Conservation (phyloP, 2,329 filamentous ascomycete species). For the Cladophialophora chaetospira region DNA sequence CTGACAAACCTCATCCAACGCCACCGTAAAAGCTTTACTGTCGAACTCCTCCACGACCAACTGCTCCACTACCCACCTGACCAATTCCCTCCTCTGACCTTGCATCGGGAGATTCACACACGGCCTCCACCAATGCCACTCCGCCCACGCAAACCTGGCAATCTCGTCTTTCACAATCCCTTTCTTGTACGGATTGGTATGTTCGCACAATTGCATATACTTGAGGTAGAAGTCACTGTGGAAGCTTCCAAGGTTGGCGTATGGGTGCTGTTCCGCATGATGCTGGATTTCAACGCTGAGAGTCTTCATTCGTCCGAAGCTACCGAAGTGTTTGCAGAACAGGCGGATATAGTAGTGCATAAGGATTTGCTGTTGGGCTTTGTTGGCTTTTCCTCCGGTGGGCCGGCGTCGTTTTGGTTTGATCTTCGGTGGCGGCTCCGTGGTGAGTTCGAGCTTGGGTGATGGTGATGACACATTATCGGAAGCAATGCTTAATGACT, state of each 20-base stretch:
- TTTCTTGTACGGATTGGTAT: neutral
- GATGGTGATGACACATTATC: too few relatives aligned
- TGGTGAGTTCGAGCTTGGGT: too few relatives aligned
- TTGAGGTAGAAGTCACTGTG: neutral
- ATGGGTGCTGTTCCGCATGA: neutral
- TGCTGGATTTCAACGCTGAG: neutral
- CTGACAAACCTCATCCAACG: neutral
- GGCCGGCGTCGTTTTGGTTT: neutral
- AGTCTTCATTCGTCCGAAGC: neutral
- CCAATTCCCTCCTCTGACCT: neutral
- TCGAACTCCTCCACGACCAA: neutral
- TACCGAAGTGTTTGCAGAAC: neutral
- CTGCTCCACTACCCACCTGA: neutral
- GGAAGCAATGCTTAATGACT: too few relatives aligned
- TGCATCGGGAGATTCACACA: neutral
- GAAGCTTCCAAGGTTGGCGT: neutral
- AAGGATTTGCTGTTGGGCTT: neutral
- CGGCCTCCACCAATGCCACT: neutral
- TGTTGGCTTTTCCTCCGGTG: neutral
- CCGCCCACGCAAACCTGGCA: neutral
- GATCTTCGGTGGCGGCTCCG: neutral
- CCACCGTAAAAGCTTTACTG: neutral
- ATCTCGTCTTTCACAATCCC: neutral
- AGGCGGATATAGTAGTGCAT: neutral
- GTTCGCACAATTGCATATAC: neutral